Evolutionary conservation across 148 eudicot species (phyloP), one percentile per base, ranked within the genome.

Genomic region (Arbutus unedo): DNA sequence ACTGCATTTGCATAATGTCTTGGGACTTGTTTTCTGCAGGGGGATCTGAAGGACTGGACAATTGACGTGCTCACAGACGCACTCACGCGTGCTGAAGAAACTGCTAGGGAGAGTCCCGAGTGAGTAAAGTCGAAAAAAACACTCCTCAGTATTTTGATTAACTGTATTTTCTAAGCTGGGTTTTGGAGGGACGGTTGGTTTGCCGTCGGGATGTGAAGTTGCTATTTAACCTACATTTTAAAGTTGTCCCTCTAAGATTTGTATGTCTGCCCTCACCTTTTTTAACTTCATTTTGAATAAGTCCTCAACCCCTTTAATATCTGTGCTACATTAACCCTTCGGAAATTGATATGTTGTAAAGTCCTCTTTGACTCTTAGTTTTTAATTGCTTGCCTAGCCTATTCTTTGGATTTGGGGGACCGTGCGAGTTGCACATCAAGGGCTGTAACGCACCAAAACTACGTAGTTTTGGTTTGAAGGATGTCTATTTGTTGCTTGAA

Each of bases 1-100:
- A 3, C 0, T 13, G 45, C 21, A 51, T 25, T 8, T 6, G 0
- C 10, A 10, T 38, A 19, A 49, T 38, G 3, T 23, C 48, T n/a
- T 23, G 48, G 16, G 5, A 47, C 8, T 56, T 74, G 60, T 47
- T 48, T 77, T 53, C 19, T 83, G 59, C 89, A 90, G 90, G 90
- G 88, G 70, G 92, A 90, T 82, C 64, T 88, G 55, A 88, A 86
- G 79, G 90, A 90, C 62, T 90, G 92, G 90, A 90, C 87, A 2
- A 74, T 85, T 10, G 92, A 88, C 80, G 87, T 90, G 62, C 82
- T 90, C n/a, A 87, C 90, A 59, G 88, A 90, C 87, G 92, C 89
- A 70, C 62, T 90, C 47, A 85, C 90, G 5, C 86, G 92, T 9
- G 92, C 81, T 51, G 90, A 90, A 82, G 92, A 90, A 84, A 86